These are phyloP conservation scores for Mrakiaceae sp. DNA, from an alignment of 1,284 basidiomycete species.

Conservation along the genomic window DNA sequence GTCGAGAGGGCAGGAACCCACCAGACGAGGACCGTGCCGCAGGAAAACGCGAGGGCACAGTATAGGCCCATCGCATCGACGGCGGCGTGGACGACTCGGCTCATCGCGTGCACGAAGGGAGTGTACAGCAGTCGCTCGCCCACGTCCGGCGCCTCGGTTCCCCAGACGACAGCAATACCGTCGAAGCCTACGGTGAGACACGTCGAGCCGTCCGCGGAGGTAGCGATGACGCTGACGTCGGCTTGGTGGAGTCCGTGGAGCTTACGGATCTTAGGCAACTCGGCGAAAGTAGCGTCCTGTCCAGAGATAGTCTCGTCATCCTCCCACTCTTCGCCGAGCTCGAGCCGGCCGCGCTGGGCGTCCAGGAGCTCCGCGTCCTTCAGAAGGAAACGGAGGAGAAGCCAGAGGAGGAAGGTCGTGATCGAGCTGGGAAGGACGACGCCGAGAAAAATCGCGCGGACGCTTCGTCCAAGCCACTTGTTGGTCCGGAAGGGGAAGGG, in stretches of 20 bases:
- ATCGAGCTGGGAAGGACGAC: slow-evolving; percentile 74
- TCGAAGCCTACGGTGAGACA: slow-evolving; percentile 11
- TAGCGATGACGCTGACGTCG: slow-evolving; percentile 6
- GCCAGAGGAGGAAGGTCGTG: slow-evolving; percentile 64
- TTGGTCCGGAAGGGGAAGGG: slow-evolving; percentile 28
- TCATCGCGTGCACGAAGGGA: not conserved
- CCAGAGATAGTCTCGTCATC: not conserved
- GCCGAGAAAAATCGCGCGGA: slow-evolving; percentile 39
- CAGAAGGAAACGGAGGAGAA: slow-evolving; percentile 72
- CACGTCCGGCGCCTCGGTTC: not conserved
- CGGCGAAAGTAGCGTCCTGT: no score
- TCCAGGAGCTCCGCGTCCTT: slow-evolving; percentile 86
- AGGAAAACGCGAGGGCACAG: slow-evolving; percentile 3
- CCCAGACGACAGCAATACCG: slow-evolving; percentile 11
- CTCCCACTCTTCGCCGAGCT: slow-evolving; percentile 15
- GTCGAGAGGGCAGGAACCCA: not conserved
- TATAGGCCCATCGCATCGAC: slow-evolving; percentile 5
- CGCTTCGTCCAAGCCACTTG: not conserved
- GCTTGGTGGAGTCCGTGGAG: slow-evolving; percentile 9
- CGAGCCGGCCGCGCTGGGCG: slow-evolving; percentile 51
- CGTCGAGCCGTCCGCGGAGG: not conserved
- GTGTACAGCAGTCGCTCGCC: not conserved
- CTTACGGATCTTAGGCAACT: not conserved
- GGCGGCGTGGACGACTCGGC: slow-evolving; percentile 3
- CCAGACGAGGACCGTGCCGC: slow-evolving; percentile 11